Evolutionary conservation across 2,329 filamentous ascomycete genomes (phyloP).

Genomic region (Apiospora phragmitis): DNA sequence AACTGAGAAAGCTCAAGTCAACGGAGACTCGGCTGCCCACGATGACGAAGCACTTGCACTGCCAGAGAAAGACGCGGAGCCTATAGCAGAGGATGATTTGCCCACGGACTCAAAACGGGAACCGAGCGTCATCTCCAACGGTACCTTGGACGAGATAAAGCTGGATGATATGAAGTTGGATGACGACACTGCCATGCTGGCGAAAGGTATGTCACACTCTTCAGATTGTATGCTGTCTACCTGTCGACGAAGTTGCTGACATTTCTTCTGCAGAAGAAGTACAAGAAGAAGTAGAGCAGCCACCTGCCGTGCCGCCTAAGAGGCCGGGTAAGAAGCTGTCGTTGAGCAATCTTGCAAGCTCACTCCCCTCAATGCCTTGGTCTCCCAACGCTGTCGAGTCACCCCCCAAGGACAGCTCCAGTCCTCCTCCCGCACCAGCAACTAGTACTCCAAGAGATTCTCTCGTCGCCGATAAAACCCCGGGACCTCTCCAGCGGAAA

Average conservation of each 20-base stretch:
- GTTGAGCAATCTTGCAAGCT: conserved; percentile 70
- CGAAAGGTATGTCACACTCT: conserved; percentile 31
- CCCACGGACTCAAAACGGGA: conserved; percentile 25
- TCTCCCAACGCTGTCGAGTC: conserved; percentile 56
- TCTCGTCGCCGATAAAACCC: conserved; percentile 34
- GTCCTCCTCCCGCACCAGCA: conserved; percentile 27
- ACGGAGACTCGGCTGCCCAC: conserved; percentile 19
- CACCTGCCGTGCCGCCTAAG: conserved; percentile 34
- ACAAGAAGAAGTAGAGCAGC: conserved; percentile 19
- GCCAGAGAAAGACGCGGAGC: neutral
- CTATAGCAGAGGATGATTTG: neutral
- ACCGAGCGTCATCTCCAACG: conserved; percentile 47
- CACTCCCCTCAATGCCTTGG: conserved; percentile 73
- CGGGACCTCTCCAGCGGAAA: conserved; percentile 59
- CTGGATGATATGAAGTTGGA: conserved; percentile 20
- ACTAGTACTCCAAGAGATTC: conserved; percentile 18
- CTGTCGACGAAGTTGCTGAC: neutral
- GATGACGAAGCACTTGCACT: neutral
- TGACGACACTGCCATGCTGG: conserved; percentile 48
- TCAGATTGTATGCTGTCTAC: neutral
- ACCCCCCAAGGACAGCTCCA: conserved; percentile 43
- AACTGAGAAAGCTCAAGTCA: conserved; percentile 19
- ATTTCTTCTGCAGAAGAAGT: neutral
- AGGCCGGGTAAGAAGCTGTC: conserved; percentile 58
- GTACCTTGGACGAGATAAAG: conserved; percentile 42